Conservation (phyloP, 2,329 filamentous ascomycete genomes). For the Colletotrichum tropicicola region DNA sequence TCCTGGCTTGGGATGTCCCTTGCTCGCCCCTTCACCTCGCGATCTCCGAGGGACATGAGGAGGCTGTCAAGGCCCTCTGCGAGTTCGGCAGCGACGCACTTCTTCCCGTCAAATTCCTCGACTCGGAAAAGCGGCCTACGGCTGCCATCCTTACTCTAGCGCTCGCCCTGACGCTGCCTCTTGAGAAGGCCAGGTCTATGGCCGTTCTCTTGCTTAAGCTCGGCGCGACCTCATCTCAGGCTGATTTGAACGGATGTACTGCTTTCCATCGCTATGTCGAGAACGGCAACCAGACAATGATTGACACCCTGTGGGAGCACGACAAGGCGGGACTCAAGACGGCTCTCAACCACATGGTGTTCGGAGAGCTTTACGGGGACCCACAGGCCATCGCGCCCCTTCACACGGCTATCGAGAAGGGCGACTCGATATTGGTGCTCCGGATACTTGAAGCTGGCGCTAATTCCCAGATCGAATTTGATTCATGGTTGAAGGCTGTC, state of each 20-base stretch:
- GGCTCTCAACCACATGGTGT: conserved; percentile 72
- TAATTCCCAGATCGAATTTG: conserved; percentile 66
- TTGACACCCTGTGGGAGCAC: conserved; percentile 60
- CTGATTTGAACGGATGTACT: conserved; percentile 71
- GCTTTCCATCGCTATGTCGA: conserved; percentile 72
- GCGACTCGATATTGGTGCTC: conserved; percentile 61
- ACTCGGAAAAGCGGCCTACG: conserved; percentile 56
- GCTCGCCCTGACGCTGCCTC: conserved; percentile 71
- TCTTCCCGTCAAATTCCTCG: conserved; percentile 74
- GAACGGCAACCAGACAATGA: conserved; percentile 54
- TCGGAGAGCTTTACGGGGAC: conserved; percentile 45
- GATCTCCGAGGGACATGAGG: conserved; percentile 75
- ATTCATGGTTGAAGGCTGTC: conserved; percentile 68
- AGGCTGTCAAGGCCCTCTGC: conserved; percentile 75
- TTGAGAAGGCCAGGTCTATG: conserved; percentile 72
- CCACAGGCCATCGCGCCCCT: conserved; percentile 58
- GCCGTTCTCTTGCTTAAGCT: conserved; percentile 70
- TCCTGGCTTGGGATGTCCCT: conserved; percentile 81
- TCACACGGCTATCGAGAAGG: conserved; percentile 64
- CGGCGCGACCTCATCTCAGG: conserved; percentile 78
- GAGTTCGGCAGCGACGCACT: conserved; percentile 81
- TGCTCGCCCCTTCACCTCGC: conserved; percentile 82
- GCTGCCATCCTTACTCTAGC: conserved; percentile 75
- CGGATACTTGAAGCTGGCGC: conserved; percentile 73
- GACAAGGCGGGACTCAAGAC: conserved; percentile 70